Conservation (phyloP, 441 rosid species). For the Arabidopsis hybrid region DNA sequence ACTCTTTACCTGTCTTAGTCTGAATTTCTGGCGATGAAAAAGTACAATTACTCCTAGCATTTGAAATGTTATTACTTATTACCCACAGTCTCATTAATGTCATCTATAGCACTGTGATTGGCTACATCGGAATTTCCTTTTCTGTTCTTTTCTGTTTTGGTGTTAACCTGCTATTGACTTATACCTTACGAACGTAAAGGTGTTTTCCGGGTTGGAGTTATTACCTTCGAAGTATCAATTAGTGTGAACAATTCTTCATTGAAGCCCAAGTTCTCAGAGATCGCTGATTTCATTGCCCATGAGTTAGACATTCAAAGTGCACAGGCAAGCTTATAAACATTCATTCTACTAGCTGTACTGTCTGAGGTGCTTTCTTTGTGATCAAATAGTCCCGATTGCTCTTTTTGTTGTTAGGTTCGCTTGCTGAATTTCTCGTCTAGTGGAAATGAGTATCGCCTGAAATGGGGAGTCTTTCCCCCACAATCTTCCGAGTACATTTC, state of each 20-base stretch:
- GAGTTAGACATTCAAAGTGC: constrained; percentile 62
- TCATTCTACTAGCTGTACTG: not conserved
- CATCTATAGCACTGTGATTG: constrained; percentile 1
- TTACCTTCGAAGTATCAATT: constrained; percentile 66
- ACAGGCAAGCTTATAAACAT: constrained; percentile 59
- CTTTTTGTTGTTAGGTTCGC: constrained; percentile 53
- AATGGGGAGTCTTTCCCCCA: constrained; percentile 71
- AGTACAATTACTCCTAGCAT: not conserved
- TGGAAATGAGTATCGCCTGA: constrained; percentile 53
- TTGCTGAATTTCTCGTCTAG: constrained; percentile 56
- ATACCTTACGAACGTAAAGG: constrained; percentile 50
- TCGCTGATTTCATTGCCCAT: constrained; percentile 62
- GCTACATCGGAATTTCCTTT: constrained; percentile 1
- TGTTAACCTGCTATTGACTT: constrained; percentile 14
- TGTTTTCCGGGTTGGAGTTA: constrained; percentile 58
- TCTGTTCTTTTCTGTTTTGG: constrained; percentile 1
- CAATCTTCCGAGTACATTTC: constrained; percentile 59
- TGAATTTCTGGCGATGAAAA: not conserved
- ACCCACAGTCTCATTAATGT: not conserved
- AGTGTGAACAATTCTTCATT: constrained; percentile 49
- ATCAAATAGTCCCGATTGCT: constrained; percentile 17
- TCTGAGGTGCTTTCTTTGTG: not conserved
- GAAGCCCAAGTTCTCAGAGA: constrained; percentile 63
- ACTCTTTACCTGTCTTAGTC: not conserved
- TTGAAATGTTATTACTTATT: not conserved